Percentiles rank a stretch among this genome's conserved stretches.
Evolutionary conservation across 768 basidiomycete species (phyloP).

Genomic region (Holtermanniella nyarrowii): DNA sequence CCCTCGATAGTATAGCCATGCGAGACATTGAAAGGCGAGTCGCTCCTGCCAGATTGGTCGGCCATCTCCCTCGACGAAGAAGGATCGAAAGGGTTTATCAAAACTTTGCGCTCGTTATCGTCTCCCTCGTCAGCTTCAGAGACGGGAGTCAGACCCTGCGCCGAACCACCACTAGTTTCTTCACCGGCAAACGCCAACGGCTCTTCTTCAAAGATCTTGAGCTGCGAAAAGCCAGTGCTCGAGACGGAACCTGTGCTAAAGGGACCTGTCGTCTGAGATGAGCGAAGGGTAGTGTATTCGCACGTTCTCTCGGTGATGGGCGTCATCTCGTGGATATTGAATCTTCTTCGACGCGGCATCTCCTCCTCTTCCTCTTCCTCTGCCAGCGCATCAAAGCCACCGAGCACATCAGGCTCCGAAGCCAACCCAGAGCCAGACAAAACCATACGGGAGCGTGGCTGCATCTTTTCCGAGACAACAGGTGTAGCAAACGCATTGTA

Average conservation of each 20-base stretch:
- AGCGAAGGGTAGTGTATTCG: slow-evolving; percentile 60
- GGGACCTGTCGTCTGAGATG: slow-evolving; percentile 23
- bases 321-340: slow-evolving; percentile 73
- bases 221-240: slow-evolving; percentile 33
- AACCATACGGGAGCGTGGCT: not conserved
- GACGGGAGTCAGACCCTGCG: slow-evolving; percentile 19
- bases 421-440: not conserved
- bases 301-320: slow-evolving; percentile 92
- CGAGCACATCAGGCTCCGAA: slow-evolving; percentile 13
- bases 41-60: no score
- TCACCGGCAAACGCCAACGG: slow-evolving; percentile 17
- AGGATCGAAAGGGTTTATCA: no score
- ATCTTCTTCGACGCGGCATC: slow-evolving; percentile 33
- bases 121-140: slow-evolving; percentile 35
- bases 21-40: not conserved
- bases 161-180: no score
- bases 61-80: no score
- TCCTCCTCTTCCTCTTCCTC: slow-evolving; percentile 18
- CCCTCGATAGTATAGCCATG: slow-evolving; percentile 1
- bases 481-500: slow-evolving; percentile 27
- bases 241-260: slow-evolving; percentile 45
- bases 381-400: not conserved
- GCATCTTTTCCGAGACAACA: slow-evolving; percentile 3
- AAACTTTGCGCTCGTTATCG: not conserved
- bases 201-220: slow-evolving; percentile 15